Evolutionary conservation across 257 asterid species (phyloP).

Genomic region (Capsicum chinense): DNA sequence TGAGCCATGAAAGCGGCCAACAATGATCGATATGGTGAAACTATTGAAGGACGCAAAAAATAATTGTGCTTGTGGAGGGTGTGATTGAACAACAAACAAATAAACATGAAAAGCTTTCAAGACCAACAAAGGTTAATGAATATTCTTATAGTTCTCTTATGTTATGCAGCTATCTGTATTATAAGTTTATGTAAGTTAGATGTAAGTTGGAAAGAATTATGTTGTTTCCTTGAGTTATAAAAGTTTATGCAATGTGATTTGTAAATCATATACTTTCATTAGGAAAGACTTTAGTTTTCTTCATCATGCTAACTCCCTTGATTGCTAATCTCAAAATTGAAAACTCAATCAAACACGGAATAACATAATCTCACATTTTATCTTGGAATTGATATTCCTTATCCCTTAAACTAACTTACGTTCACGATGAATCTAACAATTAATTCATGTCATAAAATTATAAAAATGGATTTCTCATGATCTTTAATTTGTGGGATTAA

Average conservation of each 20-base stretch:
- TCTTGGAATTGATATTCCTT: background rate
- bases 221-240: background rate
- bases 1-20: conserved; percentile 75
- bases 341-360: background rate
- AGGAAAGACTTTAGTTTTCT: background rate
- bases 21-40: conserved; percentile 73
- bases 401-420: background rate
- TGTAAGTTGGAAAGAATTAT: background rate
- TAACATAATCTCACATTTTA: background rate
- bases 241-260: conserved; percentile 1
- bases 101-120: background rate
- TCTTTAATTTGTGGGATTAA: background rate
- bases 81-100: background rate
- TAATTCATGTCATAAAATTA: background rate
- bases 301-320: background rate
- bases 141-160: background rate
- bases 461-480: background rate
- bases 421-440: background rate
- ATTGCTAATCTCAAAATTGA: background rate
- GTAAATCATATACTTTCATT: background rate
- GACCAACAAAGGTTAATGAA: background rate
- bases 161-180: conserved; percentile 4
- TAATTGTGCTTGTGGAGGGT: background rate
- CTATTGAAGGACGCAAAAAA: conserved; percentile 47
- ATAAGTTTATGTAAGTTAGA: background rate